phyloP scores from a whole-genome alignment of 2,329 filamentous ascomycete genomes.

The Cryphonectria naterciae region DNA sequence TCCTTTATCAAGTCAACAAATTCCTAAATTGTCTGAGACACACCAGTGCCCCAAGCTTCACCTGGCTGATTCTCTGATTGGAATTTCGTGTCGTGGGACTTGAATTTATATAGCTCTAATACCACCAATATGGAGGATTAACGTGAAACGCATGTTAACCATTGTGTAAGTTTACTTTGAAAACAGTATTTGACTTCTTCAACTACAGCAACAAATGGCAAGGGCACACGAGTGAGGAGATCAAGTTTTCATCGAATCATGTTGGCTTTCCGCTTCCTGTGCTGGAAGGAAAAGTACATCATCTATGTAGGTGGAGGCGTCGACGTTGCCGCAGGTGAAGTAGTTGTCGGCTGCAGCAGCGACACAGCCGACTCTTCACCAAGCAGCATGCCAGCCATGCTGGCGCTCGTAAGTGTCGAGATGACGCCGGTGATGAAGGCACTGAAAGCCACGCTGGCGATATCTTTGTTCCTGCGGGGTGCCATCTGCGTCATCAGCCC shows the following conservation, averaged over 20 bases:
- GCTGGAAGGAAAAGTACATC: no score
- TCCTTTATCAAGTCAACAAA: not conserved
- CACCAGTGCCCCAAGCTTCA: not conserved
- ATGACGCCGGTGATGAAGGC: constrained; percentile 79
- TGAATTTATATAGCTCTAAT: not conserved
- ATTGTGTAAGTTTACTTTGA: not conserved
- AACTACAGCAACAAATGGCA: not conserved
- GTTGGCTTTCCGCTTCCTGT: not conserved
- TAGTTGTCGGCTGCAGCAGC: not conserved
- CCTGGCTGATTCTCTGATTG: not conserved
- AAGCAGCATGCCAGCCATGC: constrained; percentile 76
- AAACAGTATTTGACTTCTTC: not conserved
- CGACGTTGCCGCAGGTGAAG: not conserved
- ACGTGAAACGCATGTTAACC: not conserved
- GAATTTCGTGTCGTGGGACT: no score
- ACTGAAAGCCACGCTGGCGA: constrained; percentile 75
- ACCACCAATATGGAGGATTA: not conserved
- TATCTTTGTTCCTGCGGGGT: constrained; percentile 73
- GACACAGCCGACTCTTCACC: constrained; percentile 44
- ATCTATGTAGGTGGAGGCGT: not conserved
- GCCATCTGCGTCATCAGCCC: constrained; percentile 84
- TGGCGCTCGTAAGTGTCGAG: constrained; percentile 77
- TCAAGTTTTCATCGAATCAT: not conserved
- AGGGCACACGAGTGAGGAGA: not conserved
- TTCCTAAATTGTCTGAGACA: not conserved